Evolutionary conservation across 306 rosid genomes (phyloP), one percentile per base, ranked within the genome.

Genomic region (Quercus suber): DNA sequence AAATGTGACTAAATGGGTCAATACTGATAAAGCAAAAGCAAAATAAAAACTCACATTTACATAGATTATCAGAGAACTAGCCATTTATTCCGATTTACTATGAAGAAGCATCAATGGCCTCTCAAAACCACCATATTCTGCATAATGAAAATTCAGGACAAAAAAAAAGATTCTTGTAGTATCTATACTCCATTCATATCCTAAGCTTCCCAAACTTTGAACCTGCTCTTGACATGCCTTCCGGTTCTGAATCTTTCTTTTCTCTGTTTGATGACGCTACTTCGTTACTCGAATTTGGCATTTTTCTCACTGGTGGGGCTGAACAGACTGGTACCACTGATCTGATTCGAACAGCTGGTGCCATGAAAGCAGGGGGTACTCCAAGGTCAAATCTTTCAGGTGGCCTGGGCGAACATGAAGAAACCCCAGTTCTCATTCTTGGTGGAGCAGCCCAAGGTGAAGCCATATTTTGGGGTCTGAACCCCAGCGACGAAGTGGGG

Each of bases 291-390:
- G 82, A 78, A 51, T 81, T 74, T 2, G 78, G 77, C 70, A 71
- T 35, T 55, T 73, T 70, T 87, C 93, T 87, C 56, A 77, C 78
- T 27, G 97, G 93, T 71, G 94, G 97, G 83, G 94, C 92, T 53
- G 97, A 89, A 86, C 93, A 93, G 12, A 93, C 97, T 2, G 97
- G 98, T 25, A 93, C 89, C 30, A 93, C 93, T 57, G 94, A 89
- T 73, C 97, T 81, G 71, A 91, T 90, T 77, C 93, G 76, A 65
- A 93, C 97, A 75, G 93, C 86, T 21, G 98, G 94, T 52, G 98
- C 94, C 91, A 83, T 84, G 76, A 73, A 76, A 73, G 90, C 82
- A 73, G 79, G 79, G 30, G 89, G 79, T 6, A 78, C 68, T 74
- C 78, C 79, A 78, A 81, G 78, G 75, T 83, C 82, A 35, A 51